Evolutionary conservation across 2,329 filamentous ascomycete genomes (phyloP).

Genomic region (Aspergillus pseudoglaucus): DNA sequence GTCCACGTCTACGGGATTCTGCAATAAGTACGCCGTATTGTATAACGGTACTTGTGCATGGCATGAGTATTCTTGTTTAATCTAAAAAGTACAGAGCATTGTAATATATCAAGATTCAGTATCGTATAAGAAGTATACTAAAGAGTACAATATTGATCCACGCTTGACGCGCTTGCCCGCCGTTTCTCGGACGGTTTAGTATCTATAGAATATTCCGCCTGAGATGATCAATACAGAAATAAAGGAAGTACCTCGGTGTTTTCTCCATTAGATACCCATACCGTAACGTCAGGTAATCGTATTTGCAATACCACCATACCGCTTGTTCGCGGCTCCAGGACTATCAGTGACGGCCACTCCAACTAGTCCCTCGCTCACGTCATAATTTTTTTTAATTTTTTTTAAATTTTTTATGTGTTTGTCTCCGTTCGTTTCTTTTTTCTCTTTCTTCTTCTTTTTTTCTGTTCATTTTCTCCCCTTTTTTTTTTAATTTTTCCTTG

Average conservation of each 20-base stretch:
- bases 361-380: neutral
- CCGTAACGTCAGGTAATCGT: too few relatives aligned
- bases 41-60: too few relatives aligned
- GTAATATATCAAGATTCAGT: too few relatives aligned
- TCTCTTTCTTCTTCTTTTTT: slow-evolving; percentile 1
- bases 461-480: slow-evolving; percentile 4
- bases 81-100: too few relatives aligned
- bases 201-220: slow-evolving; percentile 3
- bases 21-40: neutral
- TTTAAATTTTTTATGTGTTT: slow-evolving; percentile 4
- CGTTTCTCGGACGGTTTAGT: slow-evolving; percentile 18
- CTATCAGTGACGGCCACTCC: neutral
- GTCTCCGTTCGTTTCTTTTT: slow-evolving; percentile 1
- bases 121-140: neutral
- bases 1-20: slow-evolving; percentile 33
- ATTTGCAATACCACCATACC: too few relatives aligned
- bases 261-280: too few relatives aligned
- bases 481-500: slow-evolving; percentile 6
- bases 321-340: neutral
- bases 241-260: too few relatives aligned
- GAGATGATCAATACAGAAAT: too few relatives aligned
- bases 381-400: slow-evolving; percentile 6
- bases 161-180: slow-evolving; percentile 14
- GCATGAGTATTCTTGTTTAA: too few relatives aligned
- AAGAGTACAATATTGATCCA: neutral